Evolutionary conservation across 768 basidiomycete genomes (phyloP), one percentile per base, ranked within the genome.

Genomic region (Pleurotus giganteus): DNA sequence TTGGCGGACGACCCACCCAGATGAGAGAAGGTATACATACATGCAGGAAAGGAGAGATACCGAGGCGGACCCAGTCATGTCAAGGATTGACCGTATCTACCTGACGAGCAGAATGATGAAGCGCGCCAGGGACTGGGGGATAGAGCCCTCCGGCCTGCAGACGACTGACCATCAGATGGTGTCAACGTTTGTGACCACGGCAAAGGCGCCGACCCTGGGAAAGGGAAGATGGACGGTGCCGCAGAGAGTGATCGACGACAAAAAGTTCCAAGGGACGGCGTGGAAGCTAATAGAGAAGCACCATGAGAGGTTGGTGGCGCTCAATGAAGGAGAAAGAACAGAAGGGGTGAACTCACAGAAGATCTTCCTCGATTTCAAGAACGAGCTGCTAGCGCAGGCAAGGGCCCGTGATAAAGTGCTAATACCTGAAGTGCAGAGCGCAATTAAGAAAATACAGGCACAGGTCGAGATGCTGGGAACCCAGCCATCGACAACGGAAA

Each of bases 11-110:
- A 58, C 59, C 7, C 56, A 64, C 62, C 68, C 68, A 1, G 46
- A 49, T 0, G 56, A 34, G 1, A 53, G 32, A 9, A 55, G 17
- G 4, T 75, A 62, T 51, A 69, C 75, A 3, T 74, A 59, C 61
- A 19, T 37, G 0, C 65, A 66, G 41, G 39, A 47, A 28, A 39
- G 42, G 21, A 57, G 46, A 39, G 32, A 23, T 2, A 36, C 56
- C 13, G 61, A 67, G 2, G 19, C 24, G 39, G 39, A 1, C 7
- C 39, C 12, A 13, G 19, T 41, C 4, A 49, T 29, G 27, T 72
- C 73, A 1, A 45, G 71, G 3, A 63, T 76, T 4, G 71, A 76
- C 58, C 42, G 71, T n/a, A 73, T 76, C 37, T 75, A 75, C 44
- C 27, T 65, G 0, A 63, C 57, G 5, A 29, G 59, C 0, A 24